These are phyloP conservation scores for Didymella arachidicola DNA, from an alignment of 2,329 filamentous ascomycete genomes.

Conservation along the genomic window DNA sequence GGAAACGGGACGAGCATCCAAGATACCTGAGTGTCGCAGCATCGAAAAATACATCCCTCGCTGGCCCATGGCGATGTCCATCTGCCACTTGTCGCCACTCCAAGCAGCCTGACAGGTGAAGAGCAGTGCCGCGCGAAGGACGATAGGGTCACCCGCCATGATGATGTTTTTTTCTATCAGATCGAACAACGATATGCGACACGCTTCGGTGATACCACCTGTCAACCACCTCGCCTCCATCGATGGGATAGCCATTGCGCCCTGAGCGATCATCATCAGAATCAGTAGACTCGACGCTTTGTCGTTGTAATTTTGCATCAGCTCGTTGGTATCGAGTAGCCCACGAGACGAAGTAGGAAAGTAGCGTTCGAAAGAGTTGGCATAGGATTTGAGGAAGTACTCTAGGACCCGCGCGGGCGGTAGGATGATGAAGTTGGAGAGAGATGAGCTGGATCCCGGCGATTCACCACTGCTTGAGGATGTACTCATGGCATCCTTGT, in stretches of 20 bases:
- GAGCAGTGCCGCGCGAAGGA: slow-evolving; percentile 70
- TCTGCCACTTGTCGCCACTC: slow-evolving; percentile 80
- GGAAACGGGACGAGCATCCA: slow-evolving; percentile 62
- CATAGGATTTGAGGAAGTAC: slow-evolving; percentile 71
- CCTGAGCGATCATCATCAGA: slow-evolving; percentile 76
- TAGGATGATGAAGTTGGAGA: slow-evolving; percentile 69
- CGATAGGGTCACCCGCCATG: slow-evolving; percentile 69
- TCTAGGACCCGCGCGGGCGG: slow-evolving; percentile 72
- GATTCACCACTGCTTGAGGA: slow-evolving; percentile 55
- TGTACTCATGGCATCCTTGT: slow-evolving; percentile 60
- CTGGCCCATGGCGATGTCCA: slow-evolving; percentile 79
- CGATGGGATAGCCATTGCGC: slow-evolving; percentile 70
- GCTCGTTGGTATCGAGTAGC: slow-evolving; percentile 70
- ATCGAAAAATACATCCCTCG: slow-evolving; percentile 77
- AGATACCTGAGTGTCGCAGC: slow-evolving; percentile 72
- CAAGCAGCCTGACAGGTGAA: slow-evolving; percentile 74
- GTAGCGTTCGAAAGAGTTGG: slow-evolving; percentile 71
- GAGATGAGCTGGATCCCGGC: slow-evolving; percentile 56
- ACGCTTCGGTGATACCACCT: slow-evolving; percentile 73
- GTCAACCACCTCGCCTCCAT: slow-evolving; percentile 71
- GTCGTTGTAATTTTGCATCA: slow-evolving; percentile 68
- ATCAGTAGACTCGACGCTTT: slow-evolving; percentile 71
- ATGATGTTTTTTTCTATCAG: slow-evolving; percentile 75
- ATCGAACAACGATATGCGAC: slow-evolving; percentile 75
- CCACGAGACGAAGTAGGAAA: slow-evolving; percentile 69